Conservation (phyloP, 352 stramenopile genomes). For the Blastocystis sp. region DNA sequence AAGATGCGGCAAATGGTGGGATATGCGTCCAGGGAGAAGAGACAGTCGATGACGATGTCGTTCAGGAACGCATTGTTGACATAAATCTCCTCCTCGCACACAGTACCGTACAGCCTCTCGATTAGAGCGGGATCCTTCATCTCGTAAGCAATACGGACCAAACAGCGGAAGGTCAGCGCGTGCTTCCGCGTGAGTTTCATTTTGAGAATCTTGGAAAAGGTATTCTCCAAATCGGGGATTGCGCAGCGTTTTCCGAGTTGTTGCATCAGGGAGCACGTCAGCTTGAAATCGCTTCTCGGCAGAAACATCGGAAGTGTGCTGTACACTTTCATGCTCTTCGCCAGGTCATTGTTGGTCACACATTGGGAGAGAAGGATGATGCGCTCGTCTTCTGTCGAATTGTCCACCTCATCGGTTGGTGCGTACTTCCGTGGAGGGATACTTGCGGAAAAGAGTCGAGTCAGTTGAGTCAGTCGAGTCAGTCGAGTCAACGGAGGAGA, state of each 20-base stretch:
- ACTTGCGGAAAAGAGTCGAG: background rate
- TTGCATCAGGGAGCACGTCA: constrained; percentile 45
- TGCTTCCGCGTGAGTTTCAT: constrained; percentile 63
- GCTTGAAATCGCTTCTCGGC: constrained; percentile 59
- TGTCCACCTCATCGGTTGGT: background rate
- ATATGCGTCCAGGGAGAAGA: constrained; percentile 52
- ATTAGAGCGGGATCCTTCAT: constrained; percentile 41
- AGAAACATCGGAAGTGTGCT: constrained; percentile 51
- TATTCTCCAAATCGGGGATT: constrained; percentile 64
- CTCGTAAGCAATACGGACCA: constrained; percentile 51
- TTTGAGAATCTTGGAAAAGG: constrained; percentile 54
- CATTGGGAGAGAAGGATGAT: constrained; percentile 34
- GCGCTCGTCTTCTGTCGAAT: constrained; percentile 41
- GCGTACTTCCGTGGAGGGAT: too few species aligned
- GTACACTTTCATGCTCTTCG: constrained; percentile 15
- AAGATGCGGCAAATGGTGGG: constrained; percentile 32
- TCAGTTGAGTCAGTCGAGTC: background rate
- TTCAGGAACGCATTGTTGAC: constrained; percentile 71
- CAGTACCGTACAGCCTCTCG: constrained; percentile 20
- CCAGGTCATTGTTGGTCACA: constrained; percentile 49
- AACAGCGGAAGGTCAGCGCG: constrained; percentile 63
- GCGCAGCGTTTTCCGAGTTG: constrained; percentile 20
- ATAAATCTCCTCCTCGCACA: constrained; percentile 63
- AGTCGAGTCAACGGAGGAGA: background rate
- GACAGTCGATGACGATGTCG: constrained; percentile 53